Evolutionary conservation across 495 filamentous ascomycete species (phyloP).

Genomic region (Annulohypoxylon moriforme): DNA sequence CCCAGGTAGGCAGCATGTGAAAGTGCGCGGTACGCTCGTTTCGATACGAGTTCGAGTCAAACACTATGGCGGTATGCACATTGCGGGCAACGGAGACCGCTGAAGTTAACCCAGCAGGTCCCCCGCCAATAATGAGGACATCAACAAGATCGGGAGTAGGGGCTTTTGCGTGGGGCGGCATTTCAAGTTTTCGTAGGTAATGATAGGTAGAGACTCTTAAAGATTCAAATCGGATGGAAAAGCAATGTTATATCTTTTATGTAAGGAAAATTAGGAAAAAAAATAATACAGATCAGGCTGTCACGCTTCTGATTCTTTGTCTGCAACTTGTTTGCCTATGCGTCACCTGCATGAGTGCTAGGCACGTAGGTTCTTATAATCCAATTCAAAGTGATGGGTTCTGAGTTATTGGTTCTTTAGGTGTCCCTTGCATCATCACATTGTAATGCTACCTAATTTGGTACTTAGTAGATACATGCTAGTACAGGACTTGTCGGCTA

Average conservation of each 20-base stretch:
- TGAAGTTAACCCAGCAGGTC: slow-evolving; percentile 65
- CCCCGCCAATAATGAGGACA: slow-evolving; percentile 67
- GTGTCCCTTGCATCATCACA: background rate
- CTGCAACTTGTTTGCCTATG: background rate
- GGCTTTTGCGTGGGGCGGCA: background rate
- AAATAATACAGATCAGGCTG: background rate
- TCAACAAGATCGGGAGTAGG: slow-evolving; percentile 44
- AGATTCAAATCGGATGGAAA: too few species aligned
- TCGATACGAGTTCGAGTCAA: slow-evolving; percentile 58
- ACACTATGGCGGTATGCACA: slow-evolving; percentile 56
- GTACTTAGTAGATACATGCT: background rate
- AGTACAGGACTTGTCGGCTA: background rate
- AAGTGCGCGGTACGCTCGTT: slow-evolving; percentile 53
- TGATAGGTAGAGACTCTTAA: background rate
- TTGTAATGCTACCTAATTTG: too few species aligned
- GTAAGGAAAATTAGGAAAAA: background rate
- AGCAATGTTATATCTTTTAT: background rate
- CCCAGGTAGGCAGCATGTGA: slow-evolving; percentile 59
- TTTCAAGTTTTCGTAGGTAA: background rate
- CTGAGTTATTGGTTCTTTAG: background rate
- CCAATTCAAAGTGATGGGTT: background rate
- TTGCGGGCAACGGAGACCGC: slow-evolving; percentile 62
- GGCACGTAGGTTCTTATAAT: background rate
- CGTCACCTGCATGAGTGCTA: background rate
- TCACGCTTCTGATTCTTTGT: background rate